phyloP scores from a whole-genome alignment of 2,329 filamentous ascomycete species.

The Penicillium hordei region DNA sequence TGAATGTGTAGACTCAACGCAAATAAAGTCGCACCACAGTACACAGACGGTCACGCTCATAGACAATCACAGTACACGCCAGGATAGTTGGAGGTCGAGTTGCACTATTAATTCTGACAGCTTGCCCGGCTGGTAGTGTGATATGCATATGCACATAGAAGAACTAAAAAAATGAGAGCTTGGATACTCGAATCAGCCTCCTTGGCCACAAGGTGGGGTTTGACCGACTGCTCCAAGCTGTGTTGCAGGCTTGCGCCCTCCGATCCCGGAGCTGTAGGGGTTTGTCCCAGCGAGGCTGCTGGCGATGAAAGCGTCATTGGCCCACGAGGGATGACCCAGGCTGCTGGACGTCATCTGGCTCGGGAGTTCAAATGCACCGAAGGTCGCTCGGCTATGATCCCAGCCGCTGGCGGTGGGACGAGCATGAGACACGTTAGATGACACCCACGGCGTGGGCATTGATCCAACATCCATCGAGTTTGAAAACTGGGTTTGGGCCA shows the following conservation, averaged over 20 bases:
- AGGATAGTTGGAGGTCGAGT: conserved; percentile 1
- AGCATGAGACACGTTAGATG: conserved; percentile 16
- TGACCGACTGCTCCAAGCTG: conserved; percentile 46
- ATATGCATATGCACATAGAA: conserved; percentile 11
- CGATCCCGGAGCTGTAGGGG: conserved; percentile 26
- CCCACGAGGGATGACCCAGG: conserved; percentile 34
- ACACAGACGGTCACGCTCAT: not conserved
- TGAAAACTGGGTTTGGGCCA: conserved; percentile 27
- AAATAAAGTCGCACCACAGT: not conserved
- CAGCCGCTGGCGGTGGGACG: conserved; percentile 24
- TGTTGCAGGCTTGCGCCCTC: conserved; percentile 29
- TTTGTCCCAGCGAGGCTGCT: conserved; percentile 30
- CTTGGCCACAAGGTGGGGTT: conserved; percentile 51
- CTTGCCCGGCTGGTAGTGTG: conserved; percentile 4
- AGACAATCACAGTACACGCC: conserved; percentile 4
- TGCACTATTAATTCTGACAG: not conserved
- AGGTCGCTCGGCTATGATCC: conserved; percentile 23
- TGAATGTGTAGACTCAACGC: not conserved
- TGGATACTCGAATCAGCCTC: conserved; percentile 39
- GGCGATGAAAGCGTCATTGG: conserved; percentile 39
- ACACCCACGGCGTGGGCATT: conserved; percentile 28
- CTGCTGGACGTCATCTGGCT: conserved; percentile 30
- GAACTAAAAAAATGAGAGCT: conserved; percentile 9
- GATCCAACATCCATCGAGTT: conserved; percentile 23
- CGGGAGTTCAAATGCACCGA: conserved; percentile 24